These are phyloP conservation scores for Quercus dentata DNA, from an alignment of 306 rosid genomes.

Conservation along the genomic window DNA sequence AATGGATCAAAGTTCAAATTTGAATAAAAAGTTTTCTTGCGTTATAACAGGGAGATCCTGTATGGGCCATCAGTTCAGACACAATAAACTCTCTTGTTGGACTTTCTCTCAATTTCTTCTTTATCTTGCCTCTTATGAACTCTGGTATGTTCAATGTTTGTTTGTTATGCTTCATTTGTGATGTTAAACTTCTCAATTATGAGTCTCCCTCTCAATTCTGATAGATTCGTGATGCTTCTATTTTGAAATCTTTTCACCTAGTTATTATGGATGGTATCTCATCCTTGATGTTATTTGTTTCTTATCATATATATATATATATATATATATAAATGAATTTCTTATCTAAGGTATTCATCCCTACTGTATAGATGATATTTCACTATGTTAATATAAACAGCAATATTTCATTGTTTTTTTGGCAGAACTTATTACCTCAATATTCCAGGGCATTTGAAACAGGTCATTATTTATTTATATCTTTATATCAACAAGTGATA, in stretches of 20 bases:
- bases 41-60: conserved; percentile 79
- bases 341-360: background rate
- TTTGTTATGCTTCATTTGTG: background rate
- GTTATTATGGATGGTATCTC: background rate
- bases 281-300: background rate
- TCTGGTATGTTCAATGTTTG: conserved; percentile 48
- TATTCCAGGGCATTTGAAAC: background rate
- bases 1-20: conserved; percentile 1
- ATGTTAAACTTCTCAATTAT: conserved; percentile 2
- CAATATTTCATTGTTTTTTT: background rate
- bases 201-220: conserved; percentile 6
- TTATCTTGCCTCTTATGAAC: conserved; percentile 71
- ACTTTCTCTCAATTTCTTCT: conserved; percentile 85
- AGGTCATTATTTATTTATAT: background rate
- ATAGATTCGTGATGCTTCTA: background rate
- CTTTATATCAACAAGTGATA: background rate
- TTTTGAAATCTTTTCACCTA: background rate
- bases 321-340: no score
- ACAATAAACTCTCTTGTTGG: conserved; percentile 69
- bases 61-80: conserved; percentile 86
- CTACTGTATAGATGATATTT: background rate
- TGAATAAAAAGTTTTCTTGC: conserved; percentile 13
- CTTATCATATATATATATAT: background rate
- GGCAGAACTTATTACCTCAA: background rate
- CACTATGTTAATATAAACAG: background rate